Base-by-base conservation (phyloP, 2,329 filamentous ascomycete genomes). In the Ascochyta fabae region DNA sequence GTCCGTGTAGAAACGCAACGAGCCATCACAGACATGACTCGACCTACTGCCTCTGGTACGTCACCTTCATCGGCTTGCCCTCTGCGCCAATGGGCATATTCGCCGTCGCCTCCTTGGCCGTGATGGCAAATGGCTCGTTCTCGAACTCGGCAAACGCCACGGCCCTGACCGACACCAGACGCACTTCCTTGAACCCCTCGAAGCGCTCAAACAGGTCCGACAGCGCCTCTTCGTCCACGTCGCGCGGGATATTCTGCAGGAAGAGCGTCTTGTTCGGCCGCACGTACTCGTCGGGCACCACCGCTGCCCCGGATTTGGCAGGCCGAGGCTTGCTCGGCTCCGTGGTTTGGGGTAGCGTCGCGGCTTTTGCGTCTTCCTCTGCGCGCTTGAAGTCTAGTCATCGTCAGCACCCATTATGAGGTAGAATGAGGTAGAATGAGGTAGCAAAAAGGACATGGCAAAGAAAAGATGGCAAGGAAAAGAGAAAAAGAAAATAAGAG, bases 91-190 rank as follows among this genome's bases (percentile, higher is more conserved):
- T 80, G 23, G 86, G 81, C 86, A 95, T 93, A 22, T 92, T 92
- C 12, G 91, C 89, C 29, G 92, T 96, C 61, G 89, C 92, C 81
- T 98, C 94, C 83, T 96, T 98, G 16, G 95, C 95, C 50, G 87
- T 88, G 68, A 96, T 96, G 26, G 95, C 93, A 38, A 91, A 92
- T 43, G 88, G 84, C 79, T 98, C 92, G 64, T 86, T 88, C 69
- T 96, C 92, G 79, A 98, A 99, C 77, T 99, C 95, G 57, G 97
- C 92, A 75, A 99, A 99, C 0, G 92, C 95, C 75, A 99, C 93
- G 3, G 92, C 92, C 47, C 94, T 83, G 27, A 92, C 90, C 6
- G 94, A 93, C 41, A 98, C 94, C 73, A 92, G 78, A 69, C 95
- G 87, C 41, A 97, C 91, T 80, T 99, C 95, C 73, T 89, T 89